Evolutionary conservation across 345 rosid species (phyloP).

Genomic region (Eutrema japonicum): DNA sequence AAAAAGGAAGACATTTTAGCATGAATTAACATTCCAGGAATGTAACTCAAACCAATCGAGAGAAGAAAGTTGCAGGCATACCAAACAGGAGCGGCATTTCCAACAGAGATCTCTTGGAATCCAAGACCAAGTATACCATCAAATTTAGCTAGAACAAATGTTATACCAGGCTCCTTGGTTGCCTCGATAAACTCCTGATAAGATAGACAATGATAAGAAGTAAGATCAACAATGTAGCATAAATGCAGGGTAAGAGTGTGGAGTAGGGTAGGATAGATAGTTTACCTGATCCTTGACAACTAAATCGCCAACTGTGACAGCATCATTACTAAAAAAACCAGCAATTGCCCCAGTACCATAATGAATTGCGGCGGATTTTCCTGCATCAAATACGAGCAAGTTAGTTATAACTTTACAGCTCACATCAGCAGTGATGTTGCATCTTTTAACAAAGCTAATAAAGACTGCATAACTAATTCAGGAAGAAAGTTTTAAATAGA

Average conservation of each 20-base stretch:
- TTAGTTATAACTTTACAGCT: constrained; percentile 21
- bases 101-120: constrained; percentile 89
- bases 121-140: constrained; percentile 98
- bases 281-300: constrained; percentile 75
- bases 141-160: constrained; percentile 84
- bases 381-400: constrained; percentile 45
- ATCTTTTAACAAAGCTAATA: neutral
- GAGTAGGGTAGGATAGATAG: constrained; percentile 1
- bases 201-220: neutral
- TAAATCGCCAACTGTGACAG: constrained; percentile 73
- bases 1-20: constrained; percentile 16
- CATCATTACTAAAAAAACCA: constrained; percentile 84
- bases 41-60: constrained; percentile 2
- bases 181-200: constrained; percentile 94
- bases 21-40: constrained; percentile 18
- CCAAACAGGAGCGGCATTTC: constrained; percentile 85
- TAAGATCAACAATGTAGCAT: constrained; percentile 14
- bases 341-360: constrained; percentile 88
- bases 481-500: constrained; percentile 4
- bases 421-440: constrained; percentile 16
- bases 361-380: constrained; percentile 76
- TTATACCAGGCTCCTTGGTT: constrained; percentile 82
- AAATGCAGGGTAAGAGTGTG: neutral
- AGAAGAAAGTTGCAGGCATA: constrained; percentile 41
- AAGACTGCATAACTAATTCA: constrained; percentile 23